Base-by-base conservation (phyloP, 148 eudicot species). In the Agrostemma githago region DNA sequence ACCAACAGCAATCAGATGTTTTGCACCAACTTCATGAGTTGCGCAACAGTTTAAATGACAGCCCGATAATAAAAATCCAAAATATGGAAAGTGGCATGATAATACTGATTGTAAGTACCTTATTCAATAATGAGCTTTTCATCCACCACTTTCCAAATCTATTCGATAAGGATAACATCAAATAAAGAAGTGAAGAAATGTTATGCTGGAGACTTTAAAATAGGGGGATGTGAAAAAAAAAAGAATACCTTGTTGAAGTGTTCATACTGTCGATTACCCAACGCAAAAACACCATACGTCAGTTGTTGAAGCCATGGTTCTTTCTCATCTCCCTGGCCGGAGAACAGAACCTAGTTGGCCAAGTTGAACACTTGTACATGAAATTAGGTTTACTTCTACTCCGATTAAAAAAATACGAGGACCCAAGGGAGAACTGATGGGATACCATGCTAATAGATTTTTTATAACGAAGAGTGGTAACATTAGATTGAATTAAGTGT, bases 251-350 rank as follows among this genome's bases (percentile, higher is more conserved):
- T 92, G 83, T 92, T 92, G 74, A 92, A 92, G 86, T 90, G 97
- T 68, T 92, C 97, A 76, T 92, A 92, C 60, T 92, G 97, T 53
- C 97, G 90, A 70, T 92, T 92, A 57, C 97, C 97, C 62, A 92
- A 82, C 61, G 91, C 95, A 80, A 90, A 92, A 54, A 89, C 88
- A 58, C 92, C 97, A 80, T 77, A 92, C 11, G 74, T 73, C 80
- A 92, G 85, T 38, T 87, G 85, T 44, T 81, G 85, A 77, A 92
- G 91, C 97, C 97, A 90, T 5, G 79, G 56, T 62, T 82, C 90
- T 73, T 70, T 90, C 62, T 87, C 91, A 62, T 81, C 81, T 38
- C 84, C 91, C 96, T 90, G 56, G 62, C 67, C 66, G 53, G 5
- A 19, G 72, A 58, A 21, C 15, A 26, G 17, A 60, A 51, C 43